Percentiles rank a stretch among this genome's conserved stretches.
These are phyloP conservation scores for Tremella fuciformis DNA, from an alignment of 768 basidiomycete species.

Conservation along the genomic window DNA sequence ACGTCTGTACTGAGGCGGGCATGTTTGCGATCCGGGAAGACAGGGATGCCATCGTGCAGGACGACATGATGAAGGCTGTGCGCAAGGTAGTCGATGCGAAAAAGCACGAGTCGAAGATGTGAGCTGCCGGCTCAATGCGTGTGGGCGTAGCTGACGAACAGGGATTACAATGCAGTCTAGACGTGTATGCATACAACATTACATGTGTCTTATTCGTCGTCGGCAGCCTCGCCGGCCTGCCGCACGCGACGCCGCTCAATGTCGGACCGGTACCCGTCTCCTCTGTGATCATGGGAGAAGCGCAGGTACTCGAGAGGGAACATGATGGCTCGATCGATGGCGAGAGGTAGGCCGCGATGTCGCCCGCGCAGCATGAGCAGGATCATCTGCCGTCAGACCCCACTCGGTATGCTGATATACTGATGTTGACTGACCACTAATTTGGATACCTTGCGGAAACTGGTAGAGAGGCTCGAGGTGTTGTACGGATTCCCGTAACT, in stretches of 20 bases:
- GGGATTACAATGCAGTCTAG: conserved; percentile 32
- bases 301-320: conserved; percentile 21
- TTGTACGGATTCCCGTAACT: conserved; percentile 19
- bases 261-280: no score
- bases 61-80: conserved; percentile 93
- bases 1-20: conserved; percentile 85
- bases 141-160: conserved; percentile 3
- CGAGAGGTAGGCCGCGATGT: conserved; percentile 23
- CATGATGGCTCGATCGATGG: conserved; percentile 27
- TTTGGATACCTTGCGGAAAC: conserved; percentile 9
- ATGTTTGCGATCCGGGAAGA: conserved; percentile 99
- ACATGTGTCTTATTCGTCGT: not conserved
- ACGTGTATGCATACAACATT: not conserved
- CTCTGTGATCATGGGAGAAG: no score
- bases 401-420: not conserved
- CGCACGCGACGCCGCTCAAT: no score
- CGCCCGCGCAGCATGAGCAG: conserved; percentile 23
- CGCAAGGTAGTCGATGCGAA: conserved; percentile 93
- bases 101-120: conserved; percentile 74
- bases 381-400: conserved; percentile 13
- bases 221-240: not conserved
- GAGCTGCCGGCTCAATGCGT: conserved; percentile 14
- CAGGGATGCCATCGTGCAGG: conserved; percentile 87
- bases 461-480: conserved; percentile 14
- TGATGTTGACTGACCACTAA: conserved; percentile 4